Conservation (phyloP, 805 yeast genomes). For the Saturnispora sanitii region DNA sequence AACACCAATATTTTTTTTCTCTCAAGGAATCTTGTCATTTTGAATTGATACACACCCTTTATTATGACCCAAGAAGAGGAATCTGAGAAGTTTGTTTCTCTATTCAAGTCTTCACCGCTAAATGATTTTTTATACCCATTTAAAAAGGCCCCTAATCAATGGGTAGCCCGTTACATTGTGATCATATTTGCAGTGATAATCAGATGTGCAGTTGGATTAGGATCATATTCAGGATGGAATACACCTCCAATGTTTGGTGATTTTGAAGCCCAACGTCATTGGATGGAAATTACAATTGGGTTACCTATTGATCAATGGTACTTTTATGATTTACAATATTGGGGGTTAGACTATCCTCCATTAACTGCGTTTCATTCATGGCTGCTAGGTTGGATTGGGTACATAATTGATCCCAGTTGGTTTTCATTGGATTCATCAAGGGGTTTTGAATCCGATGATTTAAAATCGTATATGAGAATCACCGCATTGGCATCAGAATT, state of each 20-base stretch:
- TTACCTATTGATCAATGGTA: slow-evolving; percentile 78
- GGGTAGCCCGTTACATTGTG: slow-evolving; percentile 78
- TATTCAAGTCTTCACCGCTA: slow-evolving; percentile 47
- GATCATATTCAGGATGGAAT: slow-evolving; percentile 69
- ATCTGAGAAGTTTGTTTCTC: slow-evolving; percentile 21
- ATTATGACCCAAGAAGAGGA: too few relatives aligned
- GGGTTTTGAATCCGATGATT: slow-evolving; percentile 56
- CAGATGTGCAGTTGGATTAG: slow-evolving; percentile 80
- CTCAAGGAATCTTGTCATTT: not conserved
- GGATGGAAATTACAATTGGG: slow-evolving; percentile 86
- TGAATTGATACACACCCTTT: too few relatives aligned
- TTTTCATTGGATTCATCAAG: slow-evolving; percentile 64
- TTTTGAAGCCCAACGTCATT: slow-evolving; percentile 96
- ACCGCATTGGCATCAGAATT: slow-evolving; percentile 72
- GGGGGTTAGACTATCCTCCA: slow-evolving; percentile 98
- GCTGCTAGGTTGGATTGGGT: slow-evolving; percentile 65
- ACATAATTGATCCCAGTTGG: slow-evolving; percentile 58
- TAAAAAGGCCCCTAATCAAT: slow-evolving; percentile 74
- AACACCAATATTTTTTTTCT: too few relatives aligned
- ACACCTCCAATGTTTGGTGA: slow-evolving; percentile 84
- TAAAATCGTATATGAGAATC: slow-evolving; percentile 79
- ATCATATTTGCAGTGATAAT: slow-evolving; percentile 64
- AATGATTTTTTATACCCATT: slow-evolving; percentile 73
- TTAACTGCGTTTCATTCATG: slow-evolving; percentile 90
- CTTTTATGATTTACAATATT: slow-evolving; percentile 76